Percentiles rank a stretch among this genome's conserved stretches.
Conservation (phyloP, 352 stramenopile species). For the Phytophthora podocarpi region DNA sequence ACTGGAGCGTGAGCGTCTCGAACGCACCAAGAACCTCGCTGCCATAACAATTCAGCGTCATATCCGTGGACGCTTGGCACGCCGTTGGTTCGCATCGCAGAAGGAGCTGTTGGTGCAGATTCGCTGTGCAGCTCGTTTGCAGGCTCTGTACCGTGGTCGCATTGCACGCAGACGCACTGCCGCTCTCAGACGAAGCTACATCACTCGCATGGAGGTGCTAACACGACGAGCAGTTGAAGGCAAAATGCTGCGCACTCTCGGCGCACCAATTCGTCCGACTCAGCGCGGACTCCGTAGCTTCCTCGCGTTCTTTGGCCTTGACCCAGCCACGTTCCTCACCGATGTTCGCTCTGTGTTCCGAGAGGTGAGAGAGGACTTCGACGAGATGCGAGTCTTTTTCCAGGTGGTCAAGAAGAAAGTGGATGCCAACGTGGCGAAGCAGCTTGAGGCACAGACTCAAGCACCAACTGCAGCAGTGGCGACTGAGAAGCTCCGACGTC, state of each 20-base stretch:
- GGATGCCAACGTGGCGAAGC: slow-evolving; percentile 36
- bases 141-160: slow-evolving; percentile 74
- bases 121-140: slow-evolving; percentile 55
- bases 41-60: slow-evolving; percentile 77
- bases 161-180: slow-evolving; percentile 68
- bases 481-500: slow-evolving; percentile 13
- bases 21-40: slow-evolving; percentile 49
- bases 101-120: slow-evolving; percentile 56
- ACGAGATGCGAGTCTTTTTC: slow-evolving; percentile 67
- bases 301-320: slow-evolving; percentile 76
- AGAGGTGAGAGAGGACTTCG: slow-evolving; percentile 77
- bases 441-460: slow-evolving; percentile 25
- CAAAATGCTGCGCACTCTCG: slow-evolving; percentile 59
- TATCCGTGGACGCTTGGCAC: slow-evolving; percentile 59
- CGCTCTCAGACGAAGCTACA: slow-evolving; percentile 71
- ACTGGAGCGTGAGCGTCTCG: slow-evolving; percentile 53
- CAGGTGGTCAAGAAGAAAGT: slow-evolving; percentile 63
- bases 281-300: slow-evolving; percentile 71
- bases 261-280: slow-evolving; percentile 58
- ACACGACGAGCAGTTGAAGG: slow-evolving; percentile 65
- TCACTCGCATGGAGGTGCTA: slow-evolving; percentile 81
- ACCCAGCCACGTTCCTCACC: slow-evolving; percentile 75
- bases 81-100: slow-evolving; percentile 61
- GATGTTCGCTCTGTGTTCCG: slow-evolving; percentile 65
- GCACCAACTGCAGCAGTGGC: neutral